Base-by-base conservation (phyloP, 2,329 filamentous ascomycete genomes). In the Calycina herbarum region DNA sequence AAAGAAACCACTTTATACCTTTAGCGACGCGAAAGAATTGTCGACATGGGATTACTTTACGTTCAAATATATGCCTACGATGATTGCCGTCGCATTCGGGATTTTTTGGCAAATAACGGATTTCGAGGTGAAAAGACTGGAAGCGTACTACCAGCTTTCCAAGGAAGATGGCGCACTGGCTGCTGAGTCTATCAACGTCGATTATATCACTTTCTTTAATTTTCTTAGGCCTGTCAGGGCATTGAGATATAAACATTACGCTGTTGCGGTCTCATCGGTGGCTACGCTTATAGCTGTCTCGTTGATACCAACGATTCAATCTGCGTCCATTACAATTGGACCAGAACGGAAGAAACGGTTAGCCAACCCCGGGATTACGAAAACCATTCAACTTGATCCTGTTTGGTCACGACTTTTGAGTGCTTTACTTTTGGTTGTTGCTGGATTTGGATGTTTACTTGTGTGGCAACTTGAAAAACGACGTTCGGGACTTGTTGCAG, bases 81-180 rank as follows among this genome's bases (percentile, higher is more conserved):
- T 89, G 2, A 78, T 86, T 3, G 83, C 86, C 35, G 87, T 89
- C 54, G 78, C 81, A 0, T 90, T 84, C 72, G 87, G 87, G 58
- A 84, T 90, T 15, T 73, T 89, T 48, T 90, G 87, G 87, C 86
- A 89, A 75, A 81, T 88, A 13, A 85, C 84, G 45, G 87, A 89
- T 75, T 86, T 88, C 66, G 87, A 89, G 70, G 86, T 90, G 2
- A 86, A 85, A 72, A 82, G 88, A n/a, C 77, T 89, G 33, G 88
- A 90, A 73, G 84, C 87, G 0, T 90, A 85, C 71, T 88, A 89
- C 69, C 87, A 90, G 73, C 79, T 90, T 60, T 89, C 86, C 2
- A 85, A 82, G 68, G 79, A 82, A 2, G 82, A 81, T 2, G 88
- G 88, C 15, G 86, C 88, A 0, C 77, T 87, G 24, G 88, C 87